Evolutionary conservation across 306 rosid genomes (phyloP).

Genomic region (Begonia fuchsioides): DNA sequence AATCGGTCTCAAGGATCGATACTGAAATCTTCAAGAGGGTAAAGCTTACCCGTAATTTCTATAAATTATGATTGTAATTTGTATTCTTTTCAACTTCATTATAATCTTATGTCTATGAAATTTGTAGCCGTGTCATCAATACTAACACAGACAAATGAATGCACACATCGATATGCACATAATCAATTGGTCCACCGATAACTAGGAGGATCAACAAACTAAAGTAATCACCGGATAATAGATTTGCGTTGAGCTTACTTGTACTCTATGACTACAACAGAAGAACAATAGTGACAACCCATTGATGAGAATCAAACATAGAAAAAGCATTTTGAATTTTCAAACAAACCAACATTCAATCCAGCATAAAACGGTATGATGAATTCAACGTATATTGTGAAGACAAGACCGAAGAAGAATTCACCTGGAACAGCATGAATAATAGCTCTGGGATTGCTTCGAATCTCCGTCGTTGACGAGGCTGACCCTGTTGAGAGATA

Average conservation of each 20-base stretch:
- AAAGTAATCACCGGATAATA: too few species aligned
- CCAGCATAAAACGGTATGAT: conserved; percentile 12
- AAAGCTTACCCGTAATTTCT: too few species aligned
- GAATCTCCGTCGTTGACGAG: conserved; percentile 59
- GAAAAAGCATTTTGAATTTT: conserved; percentile 8
- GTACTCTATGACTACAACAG: conserved; percentile 3
- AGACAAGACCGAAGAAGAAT: conserved; percentile 1
- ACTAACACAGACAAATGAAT: too few species aligned
- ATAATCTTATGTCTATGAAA: too few species aligned
- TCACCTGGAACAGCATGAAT: conserved; percentile 83
- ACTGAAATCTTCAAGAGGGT: too few species aligned
- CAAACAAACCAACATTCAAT: conserved; percentile 16
- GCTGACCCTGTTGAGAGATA: conserved; percentile 79
- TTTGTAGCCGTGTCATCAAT: too few species aligned
- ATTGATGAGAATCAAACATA: conserved; percentile 13
- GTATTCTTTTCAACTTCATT: too few species aligned
- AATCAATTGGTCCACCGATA: too few species aligned
- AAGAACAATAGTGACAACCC: conserved; percentile 11
- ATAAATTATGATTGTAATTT: too few species aligned
- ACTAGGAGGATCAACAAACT: too few species aligned
- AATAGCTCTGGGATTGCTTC: conserved; percentile 35
- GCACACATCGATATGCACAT: too few species aligned
- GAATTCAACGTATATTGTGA: conserved; percentile 7
- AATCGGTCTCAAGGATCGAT: too few species aligned
- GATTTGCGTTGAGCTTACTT: conserved; percentile 5